Percentiles rank a stretch among this genome's conserved stretches.
These are phyloP conservation scores for Arctium lappa DNA, from an alignment of 129 eudicot genomes.

Conservation along the genomic window DNA sequence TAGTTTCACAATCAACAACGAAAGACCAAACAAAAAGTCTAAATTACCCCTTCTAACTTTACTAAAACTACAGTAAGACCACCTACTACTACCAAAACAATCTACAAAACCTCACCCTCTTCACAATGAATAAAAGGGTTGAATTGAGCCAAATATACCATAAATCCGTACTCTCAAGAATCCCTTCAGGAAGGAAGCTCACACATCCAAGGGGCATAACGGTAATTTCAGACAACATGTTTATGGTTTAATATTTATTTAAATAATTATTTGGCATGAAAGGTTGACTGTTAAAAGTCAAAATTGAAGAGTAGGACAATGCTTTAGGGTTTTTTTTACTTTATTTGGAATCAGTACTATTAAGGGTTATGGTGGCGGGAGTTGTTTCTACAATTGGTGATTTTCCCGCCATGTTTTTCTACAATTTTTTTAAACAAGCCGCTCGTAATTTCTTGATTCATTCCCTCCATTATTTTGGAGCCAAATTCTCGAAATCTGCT, in stretches of 20 bases:
- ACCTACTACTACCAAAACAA: not conserved
- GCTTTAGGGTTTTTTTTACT: slow-evolving; percentile 23
- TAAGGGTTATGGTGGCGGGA: slow-evolving; percentile 25
- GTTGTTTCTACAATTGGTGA: slow-evolving; percentile 5
- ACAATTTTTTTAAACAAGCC: slow-evolving; percentile 9
- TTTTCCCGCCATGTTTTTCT: slow-evolving; percentile 32
- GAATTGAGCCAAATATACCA: not conserved
- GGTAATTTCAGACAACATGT: not conserved
- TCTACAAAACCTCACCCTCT: not conserved
- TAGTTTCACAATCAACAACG: not conserved
- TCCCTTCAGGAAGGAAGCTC: not conserved
- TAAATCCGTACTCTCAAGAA: not conserved
- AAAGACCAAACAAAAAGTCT: not conserved
- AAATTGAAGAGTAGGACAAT: slow-evolving; percentile 5
- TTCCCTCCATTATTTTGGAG: slow-evolving; percentile 17
- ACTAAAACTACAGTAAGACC: not conserved
- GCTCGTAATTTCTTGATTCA: slow-evolving; percentile 5
- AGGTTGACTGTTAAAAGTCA: slow-evolving; percentile 18
- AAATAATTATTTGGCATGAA: not conserved
- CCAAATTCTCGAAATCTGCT: not conserved
- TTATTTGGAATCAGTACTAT: slow-evolving; percentile 15
- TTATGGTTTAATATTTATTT: not conserved
- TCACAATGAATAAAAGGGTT: not conserved
- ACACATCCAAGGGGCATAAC: not conserved
- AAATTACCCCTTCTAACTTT: not conserved